phyloP scores from a whole-genome alignment of 169 alveolate species.

The Plasmodium berghei region DNA sequence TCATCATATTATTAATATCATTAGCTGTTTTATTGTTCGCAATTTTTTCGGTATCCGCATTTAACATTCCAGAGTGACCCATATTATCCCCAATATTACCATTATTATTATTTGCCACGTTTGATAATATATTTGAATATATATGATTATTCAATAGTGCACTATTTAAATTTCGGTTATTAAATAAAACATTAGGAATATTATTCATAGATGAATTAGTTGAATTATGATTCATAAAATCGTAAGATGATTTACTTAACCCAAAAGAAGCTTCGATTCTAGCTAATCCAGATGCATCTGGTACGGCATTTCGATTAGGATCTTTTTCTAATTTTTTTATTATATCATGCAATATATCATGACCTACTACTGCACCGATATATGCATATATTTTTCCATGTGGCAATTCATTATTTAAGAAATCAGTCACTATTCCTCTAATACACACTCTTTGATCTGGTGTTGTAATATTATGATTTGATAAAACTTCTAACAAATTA shows the following conservation, averaged over 20 bases:
- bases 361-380: constrained; percentile 92
- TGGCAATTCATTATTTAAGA: constrained; percentile 89
- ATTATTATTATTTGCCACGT: constrained; percentile 80
- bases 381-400: constrained; percentile 91
- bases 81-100: background rate
- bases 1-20: background rate
- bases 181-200: constrained; percentile 85
- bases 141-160: constrained; percentile 83
- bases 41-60: background rate
- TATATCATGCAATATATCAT: constrained; percentile 88
- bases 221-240: constrained; percentile 51
- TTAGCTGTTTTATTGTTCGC: background rate
- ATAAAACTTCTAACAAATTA: constrained; percentile 87
- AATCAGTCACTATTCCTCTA: constrained; percentile 90
- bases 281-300: constrained; percentile 90
- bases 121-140: constrained; percentile 83
- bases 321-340: constrained; percentile 88
- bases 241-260: constrained; percentile 84
- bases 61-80: background rate
- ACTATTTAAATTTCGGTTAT: constrained; percentile 86
- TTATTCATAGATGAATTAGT: constrained; percentile 84
- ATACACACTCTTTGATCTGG: constrained; percentile 93
- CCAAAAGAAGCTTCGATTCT: constrained; percentile 89
- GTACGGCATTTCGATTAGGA: constrained; percentile 87
- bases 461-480: constrained; percentile 91